Conservation (phyloP, 2,329 filamentous ascomycete genomes). For the Acrodontium crateriforme region DNA sequence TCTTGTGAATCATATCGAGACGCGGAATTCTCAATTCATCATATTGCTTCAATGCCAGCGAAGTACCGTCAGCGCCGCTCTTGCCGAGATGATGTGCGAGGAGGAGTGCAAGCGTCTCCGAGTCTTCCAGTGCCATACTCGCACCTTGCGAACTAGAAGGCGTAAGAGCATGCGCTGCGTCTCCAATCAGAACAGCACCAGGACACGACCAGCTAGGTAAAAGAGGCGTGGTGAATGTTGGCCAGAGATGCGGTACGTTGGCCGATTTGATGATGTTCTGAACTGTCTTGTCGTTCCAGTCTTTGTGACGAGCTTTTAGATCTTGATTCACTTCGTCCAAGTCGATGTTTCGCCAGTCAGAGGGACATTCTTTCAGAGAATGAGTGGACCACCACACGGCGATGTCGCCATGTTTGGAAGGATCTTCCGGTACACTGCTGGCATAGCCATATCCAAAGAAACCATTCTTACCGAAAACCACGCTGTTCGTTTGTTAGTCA, state of each 20-base stretch:
- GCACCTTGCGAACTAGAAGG: conserved; percentile 41
- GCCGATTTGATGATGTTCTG: conserved; percentile 23
- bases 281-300: conserved; percentile 33
- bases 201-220: conserved; percentile 35
- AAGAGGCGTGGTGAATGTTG: conserved; percentile 34
- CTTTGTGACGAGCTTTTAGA: conserved; percentile 27
- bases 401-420: conserved; percentile 8
- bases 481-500: no score
- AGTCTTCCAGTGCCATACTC: conserved; percentile 42
- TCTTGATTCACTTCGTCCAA: conserved; percentile 18
- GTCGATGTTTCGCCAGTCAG: conserved; percentile 5
- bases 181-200: conserved; percentile 40
- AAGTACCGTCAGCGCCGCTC: conserved; percentile 1
- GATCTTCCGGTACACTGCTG: no score
- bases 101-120: conserved; percentile 32
- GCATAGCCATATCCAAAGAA: conserved; percentile 37
- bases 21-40: conserved; percentile 5
- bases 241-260: conserved; percentile 31
- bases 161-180: conserved; percentile 43
- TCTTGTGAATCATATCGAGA: conserved; percentile 3
- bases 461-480: conserved; percentile 35
- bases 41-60: conserved; percentile 3
- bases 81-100: conserved; percentile 8
- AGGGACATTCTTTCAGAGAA: conserved; percentile 3
- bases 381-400: conserved; percentile 7